phyloP scores from a whole-genome alignment of 495 filamentous ascomycete genomes.

The Massariosphaeria phaeospora region DNA sequence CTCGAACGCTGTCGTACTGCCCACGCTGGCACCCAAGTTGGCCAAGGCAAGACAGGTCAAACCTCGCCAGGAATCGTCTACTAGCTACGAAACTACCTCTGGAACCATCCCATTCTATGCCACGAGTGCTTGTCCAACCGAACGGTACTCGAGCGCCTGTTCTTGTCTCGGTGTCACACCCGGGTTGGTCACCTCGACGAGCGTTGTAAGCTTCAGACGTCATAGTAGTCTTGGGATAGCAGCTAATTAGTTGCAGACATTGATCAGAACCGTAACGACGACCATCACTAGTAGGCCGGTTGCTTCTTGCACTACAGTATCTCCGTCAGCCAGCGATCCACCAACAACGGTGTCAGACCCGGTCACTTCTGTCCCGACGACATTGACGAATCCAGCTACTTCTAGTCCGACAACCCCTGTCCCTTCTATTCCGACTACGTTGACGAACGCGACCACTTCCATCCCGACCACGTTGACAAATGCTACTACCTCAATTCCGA shows the following conservation, averaged over 20 bases:
- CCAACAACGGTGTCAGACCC: not conserved
- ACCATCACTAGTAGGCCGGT: not conserved
- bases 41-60: not conserved
- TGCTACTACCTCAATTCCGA: not conserved
- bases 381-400: not conserved
- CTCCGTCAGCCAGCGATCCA: not conserved
- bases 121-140: conserved; percentile 6
- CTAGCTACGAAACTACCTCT: not conserved
- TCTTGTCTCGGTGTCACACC: conserved; percentile 6
- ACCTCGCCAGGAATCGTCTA: not conserved
- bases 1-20: not conserved
- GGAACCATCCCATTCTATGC: conserved; percentile 25
- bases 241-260: not conserved
- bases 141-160: conserved; percentile 19
- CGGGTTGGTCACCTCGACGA: not conserved
- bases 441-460: conserved; percentile 1
- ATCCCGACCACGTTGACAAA: not conserved
- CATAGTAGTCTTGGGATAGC: not conserved
- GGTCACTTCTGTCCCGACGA: too few species aligned
- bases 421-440: not conserved
- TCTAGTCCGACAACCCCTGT: not conserved
- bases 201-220: conserved; percentile 9
- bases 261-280: conserved; percentile 5
- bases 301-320: not conserved
- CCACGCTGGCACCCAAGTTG: not conserved